Conservation (phyloP, 164 flowering plant genomes). For the Annona squamosa region DNA sequence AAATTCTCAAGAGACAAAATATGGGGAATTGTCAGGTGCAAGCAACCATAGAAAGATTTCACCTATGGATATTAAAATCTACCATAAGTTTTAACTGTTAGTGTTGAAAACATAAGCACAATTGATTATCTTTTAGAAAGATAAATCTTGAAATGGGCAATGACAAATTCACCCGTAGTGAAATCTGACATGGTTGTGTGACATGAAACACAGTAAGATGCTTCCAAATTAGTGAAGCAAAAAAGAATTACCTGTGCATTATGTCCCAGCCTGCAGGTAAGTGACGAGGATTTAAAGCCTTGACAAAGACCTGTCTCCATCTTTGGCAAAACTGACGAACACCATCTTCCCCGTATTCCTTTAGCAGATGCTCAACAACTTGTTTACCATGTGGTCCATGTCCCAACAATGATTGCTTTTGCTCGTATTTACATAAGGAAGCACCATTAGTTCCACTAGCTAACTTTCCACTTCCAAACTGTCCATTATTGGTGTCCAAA, state of each 20-base stretch:
- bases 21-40: not conserved
- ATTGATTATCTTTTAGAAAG: not conserved
- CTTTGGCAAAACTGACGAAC: slow-evolving; percentile 74
- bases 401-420: slow-evolving; percentile 75
- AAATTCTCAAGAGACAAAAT: not conserved
- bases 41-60: not conserved
- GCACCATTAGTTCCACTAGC: slow-evolving; percentile 21
- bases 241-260: slow-evolving; percentile 61
- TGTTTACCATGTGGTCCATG: slow-evolving; percentile 97
- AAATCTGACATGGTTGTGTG: not conserved
- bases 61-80: not conserved
- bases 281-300: slow-evolving; percentile 73
- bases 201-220: not conserved
- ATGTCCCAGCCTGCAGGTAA: slow-evolving; percentile 95
- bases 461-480: slow-evolving; percentile 18
- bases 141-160: not conserved
- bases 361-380: slow-evolving; percentile 63
- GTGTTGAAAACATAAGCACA: not conserved
- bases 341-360: slow-evolving; percentile 72
- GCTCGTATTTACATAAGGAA: slow-evolving; percentile 27
- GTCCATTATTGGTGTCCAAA: slow-evolving; percentile 19
- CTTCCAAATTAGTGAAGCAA: not conserved
- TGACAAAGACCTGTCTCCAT: slow-evolving; percentile 95
- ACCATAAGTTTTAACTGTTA: not conserved
- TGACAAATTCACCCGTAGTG: not conserved